Evolutionary conservation across 2,329 filamentous ascomycete species (phyloP), one percentile per base, ranked within the genome.

Genomic region (Epichloe glyceriae): DNA sequence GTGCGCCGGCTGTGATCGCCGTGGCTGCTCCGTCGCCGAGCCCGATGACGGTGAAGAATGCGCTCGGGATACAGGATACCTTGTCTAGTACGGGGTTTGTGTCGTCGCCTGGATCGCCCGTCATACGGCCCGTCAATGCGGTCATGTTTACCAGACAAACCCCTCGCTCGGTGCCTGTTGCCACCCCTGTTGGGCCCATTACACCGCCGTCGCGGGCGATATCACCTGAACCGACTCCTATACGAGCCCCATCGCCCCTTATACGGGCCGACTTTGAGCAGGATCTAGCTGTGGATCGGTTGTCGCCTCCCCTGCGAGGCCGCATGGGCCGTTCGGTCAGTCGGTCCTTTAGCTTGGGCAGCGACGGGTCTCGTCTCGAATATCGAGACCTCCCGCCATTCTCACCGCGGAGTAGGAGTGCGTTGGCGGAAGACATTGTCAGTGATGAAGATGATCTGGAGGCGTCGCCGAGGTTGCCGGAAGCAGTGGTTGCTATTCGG

Each of bases 261-360:
- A 56, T 70, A 3, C 64, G 61, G 1, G 61, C 66, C 4, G 64
- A 64, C 34, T 58, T 69, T 10, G 67, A 70, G 5, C 67, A 69
- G 41, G 67, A 69, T 17, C 60, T 69, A 1, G 64, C 65, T 19
- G 60, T 69, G 1, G 66, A 70, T 46, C 61, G 67, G 4, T 57
- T 70, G 3, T 70, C 67, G 0, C 67, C 67, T 0, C 66, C 64
- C 6, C 48, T 63, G 0, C 56, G 64, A 2, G 62, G 62, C 2
- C 54, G 61, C 2, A 58, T 60, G 33, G 61, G 63, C 0, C 56
- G 61, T 0, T 61, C 65, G 0, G 53, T 68, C 0, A 67, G 64
- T n/a, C 61, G 67, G 1, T 68, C 67, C 4, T 59, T 61, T 20
- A 68, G 65, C 47, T 54, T 65, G 50, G 67, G 62, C 5, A 67